Conservation (phyloP, 495 filamentous ascomycete genomes). For the Daldinia concentrica region DNA sequence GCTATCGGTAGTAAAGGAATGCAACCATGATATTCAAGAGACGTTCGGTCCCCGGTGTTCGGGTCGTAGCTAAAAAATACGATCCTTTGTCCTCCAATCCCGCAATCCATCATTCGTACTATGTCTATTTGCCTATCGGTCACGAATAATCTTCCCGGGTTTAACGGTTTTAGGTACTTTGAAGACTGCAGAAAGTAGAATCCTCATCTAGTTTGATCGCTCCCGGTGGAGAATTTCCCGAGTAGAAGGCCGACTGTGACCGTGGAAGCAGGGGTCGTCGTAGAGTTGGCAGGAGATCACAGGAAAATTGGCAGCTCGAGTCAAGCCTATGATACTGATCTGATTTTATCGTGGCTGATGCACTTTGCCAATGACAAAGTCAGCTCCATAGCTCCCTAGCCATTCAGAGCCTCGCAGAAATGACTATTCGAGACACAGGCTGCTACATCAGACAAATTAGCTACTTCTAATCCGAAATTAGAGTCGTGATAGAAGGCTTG, state of each 20-base stretch:
- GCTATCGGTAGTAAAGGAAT: neutral
- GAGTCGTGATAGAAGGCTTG: constrained; percentile 13
- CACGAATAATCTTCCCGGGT: neutral
- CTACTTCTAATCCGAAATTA: neutral
- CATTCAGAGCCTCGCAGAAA: neutral
- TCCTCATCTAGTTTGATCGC: neutral
- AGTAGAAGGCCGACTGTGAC: neutral
- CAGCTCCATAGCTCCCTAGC: neutral
- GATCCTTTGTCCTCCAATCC: neutral
- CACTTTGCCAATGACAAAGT: neutral
- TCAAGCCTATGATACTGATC: neutral
- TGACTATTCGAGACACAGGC: neutral
- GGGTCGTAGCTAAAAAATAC: neutral
- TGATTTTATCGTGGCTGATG: neutral
- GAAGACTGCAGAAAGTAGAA: neutral
- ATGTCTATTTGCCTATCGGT: neutral
- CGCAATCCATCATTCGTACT: neutral
- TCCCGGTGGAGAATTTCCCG: neutral
- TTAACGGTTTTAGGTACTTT: neutral
- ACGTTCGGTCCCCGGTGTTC: neutral
- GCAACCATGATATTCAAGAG: neutral
- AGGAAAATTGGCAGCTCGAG: neutral
- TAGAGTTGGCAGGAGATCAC: neutral
- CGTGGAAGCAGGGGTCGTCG: neutral
- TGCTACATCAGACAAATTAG: neutral